Base-by-base conservation (phyloP, 805 yeast species). In the Metschnikowia continentalis region DNA sequence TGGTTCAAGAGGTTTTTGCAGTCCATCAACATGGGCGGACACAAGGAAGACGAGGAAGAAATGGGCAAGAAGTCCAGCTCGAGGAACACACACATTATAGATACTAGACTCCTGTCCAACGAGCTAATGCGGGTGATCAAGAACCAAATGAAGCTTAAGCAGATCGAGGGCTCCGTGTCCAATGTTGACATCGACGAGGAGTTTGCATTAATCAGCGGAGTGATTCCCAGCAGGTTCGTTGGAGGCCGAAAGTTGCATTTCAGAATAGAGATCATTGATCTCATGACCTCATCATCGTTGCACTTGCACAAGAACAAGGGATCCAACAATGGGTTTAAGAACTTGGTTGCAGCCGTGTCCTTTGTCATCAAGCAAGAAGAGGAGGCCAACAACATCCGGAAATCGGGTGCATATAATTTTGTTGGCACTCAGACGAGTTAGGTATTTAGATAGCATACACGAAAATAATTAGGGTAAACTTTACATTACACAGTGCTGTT, bases 91-190 rank as follows among this genome's bases (percentile, higher is more conserved):
- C 61, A 60, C 20, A 63, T 71, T 5, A 61, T 74, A 23, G 74
- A 74, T 52, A 67, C 76, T 1, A 44, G 54, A 3, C 60, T 73
- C 40, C 54, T 57, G 11, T 60, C 76, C 3, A 47, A 30, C 5
- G 69, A 69, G 23, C 66, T 74, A 42, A 62, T 67, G 51, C 54
- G 69, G 23, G 61, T 71, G 8, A 65, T 74, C 49, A 70, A 67
- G 49, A 68, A 68, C 47, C 77, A 78, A 6, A 61, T 79, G 48
- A 72, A 70, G 54, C 62, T 78, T 59, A 77, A 78, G 57, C 64
- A 70, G 49, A 70, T 76, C 48, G 83, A 79, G 60, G 83, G 83
- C 0, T 70, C 82, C 2, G 69, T 79, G 10, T 61, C 65, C 15
- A 66, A 68, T 23, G 74, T 74, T 13, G 70, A 69, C 2, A 65